Base-by-base conservation (phyloP, 768 basidiomycete genomes). In the Neoboletus brunneissimus region DNA sequence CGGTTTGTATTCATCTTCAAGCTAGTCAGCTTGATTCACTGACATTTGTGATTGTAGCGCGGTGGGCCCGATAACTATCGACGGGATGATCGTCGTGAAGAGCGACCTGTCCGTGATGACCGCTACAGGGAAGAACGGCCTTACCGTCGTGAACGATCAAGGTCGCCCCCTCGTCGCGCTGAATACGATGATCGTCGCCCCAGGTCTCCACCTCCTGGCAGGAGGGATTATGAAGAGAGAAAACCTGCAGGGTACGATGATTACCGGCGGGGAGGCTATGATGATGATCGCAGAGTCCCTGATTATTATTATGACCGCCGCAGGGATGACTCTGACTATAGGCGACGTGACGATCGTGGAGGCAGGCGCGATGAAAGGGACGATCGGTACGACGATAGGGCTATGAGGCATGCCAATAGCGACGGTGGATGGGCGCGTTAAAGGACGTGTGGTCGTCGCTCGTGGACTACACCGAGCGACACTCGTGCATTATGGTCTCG, bases 231-330 rank as follows among this genome's bases (percentile, higher is more conserved):
- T 75, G 88, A 91, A 79, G 88, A 91, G 76, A 85, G 80, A 82
- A 87, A 87, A 81, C 83, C 88, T 85, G 87, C 88, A 86, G 89
- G 88, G 85, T 89, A 91, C 85, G 90, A 91, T 84, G 87, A 90
- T 83, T 80, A 84, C 75, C 86, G 90, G 74, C 86, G 90, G 75
- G 88, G 87, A 68, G 85, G 83, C 68, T 84, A 79, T 64, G 75
- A 85, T 84, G 87, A 89, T 85, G 86, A 86, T 74, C 87, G 83
- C 78, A 85, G 83, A 85, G 81, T 76, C 72, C 87, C 87, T 85
- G 87, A 90, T 81, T 82, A 82, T 79, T 84, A 87, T 85, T 85
- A 86, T 86, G 88, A 90, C 73, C 88, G 90, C 70, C 87, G 87
- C 78, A 88, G 88, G 85, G 88, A 91, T 73, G 87, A 88, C 71